These are phyloP conservation scores for Orbilia quercus DNA, from an alignment of 2,329 filamentous ascomycete genomes.

Conservation along the genomic window DNA sequence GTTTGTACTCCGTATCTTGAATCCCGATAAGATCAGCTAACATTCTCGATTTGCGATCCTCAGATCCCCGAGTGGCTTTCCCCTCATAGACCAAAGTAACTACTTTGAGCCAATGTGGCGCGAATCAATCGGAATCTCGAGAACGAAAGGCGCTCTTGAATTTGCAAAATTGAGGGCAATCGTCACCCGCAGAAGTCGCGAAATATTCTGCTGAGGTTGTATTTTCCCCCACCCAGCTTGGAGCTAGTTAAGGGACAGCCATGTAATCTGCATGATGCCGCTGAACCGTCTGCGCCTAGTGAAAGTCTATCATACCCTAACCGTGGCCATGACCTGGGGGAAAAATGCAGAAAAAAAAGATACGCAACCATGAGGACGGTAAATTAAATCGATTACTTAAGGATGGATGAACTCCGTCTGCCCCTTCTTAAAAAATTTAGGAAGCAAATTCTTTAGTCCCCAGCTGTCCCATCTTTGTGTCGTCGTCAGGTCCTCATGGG, in stretches of 20 bases:
- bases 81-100: neutral
- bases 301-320: no score
- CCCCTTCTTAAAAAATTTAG: no score
- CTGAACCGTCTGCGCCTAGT: conserved; percentile 3
- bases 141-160: neutral
- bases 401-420: neutral
- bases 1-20: no score
- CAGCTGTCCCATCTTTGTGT: no score
- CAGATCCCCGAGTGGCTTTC: neutral
- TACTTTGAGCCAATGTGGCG: conserved; percentile 6
- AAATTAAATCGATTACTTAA: conserved; percentile 5
- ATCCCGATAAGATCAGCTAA: conserved; percentile 1
- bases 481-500: no score
- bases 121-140: neutral
- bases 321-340: neutral
- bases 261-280: conserved; percentile 22
- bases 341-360: conserved; percentile 6
- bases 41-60: no score
- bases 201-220: neutral
- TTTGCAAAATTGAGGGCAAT: no score
- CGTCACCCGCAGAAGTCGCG: no score
- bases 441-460: no score
- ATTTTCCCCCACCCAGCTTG: neutral
- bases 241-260: neutral
- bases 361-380: neutral